Evolutionary conservation across 2,329 filamentous ascomycete genomes (phyloP).

Genomic region (Arachnomyces sp.): DNA sequence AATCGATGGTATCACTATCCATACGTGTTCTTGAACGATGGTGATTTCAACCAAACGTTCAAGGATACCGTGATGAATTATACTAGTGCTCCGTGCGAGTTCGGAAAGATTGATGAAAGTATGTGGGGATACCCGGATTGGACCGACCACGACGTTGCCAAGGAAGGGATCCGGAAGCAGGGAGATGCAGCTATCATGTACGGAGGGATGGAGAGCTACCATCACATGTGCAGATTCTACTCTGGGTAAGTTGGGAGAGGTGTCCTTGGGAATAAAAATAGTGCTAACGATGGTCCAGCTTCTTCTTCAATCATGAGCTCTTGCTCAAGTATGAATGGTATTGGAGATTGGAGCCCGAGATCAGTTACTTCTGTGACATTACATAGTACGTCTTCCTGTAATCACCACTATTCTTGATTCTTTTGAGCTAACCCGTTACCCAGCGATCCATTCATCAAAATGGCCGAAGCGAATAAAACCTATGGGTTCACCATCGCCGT

Average conservation of each 20-base stretch:
- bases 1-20: conserved; percentile 98
- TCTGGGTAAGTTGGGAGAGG: conserved; percentile 62
- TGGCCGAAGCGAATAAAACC: conserved; percentile 91
- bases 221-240: conserved; percentile 99
- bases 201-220: conserved; percentile 95
- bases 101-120: conserved; percentile 80
- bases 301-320: conserved; percentile 95
- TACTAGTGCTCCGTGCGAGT: conserved; percentile 81
- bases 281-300: conserved; percentile 42
- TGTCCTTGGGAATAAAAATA: conserved; percentile 2
- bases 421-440: conserved; percentile 23
- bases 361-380: conserved; percentile 99
- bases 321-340: conserved; percentile 99
- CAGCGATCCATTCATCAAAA: conserved; percentile 89
- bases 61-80: conserved; percentile 82
- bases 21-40: conserved; percentile 97
- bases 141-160: conserved; percentile 87
- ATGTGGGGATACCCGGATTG: conserved; percentile 98
- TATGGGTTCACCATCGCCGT: conserved; percentile 99
- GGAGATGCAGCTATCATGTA: conserved; percentile 99
- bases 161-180: conserved; percentile 93
- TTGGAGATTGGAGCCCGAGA: conserved; percentile 97
- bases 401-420: background rate
- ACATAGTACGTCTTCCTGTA: conserved; percentile 66
- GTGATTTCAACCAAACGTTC: conserved; percentile 92